A percentile compares a stretch with the other conserved stretches of the same genome.
Conservation (phyloP, 106 monocot species). For the Platanthera guangdongensis region DNA sequence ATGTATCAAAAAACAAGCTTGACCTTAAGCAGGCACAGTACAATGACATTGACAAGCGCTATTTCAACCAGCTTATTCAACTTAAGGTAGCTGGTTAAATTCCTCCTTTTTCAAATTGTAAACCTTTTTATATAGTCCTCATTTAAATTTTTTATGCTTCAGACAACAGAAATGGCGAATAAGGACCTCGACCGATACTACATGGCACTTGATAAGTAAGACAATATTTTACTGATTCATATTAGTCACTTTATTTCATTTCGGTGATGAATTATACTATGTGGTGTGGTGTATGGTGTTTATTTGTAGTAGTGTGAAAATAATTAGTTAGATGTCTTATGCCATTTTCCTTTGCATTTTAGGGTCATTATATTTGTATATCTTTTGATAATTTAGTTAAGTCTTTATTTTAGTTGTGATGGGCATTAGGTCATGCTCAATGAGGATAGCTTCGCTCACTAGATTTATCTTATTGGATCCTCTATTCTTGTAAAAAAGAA, state of each 20-base stretch:
- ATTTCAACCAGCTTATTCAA: slow-evolving; percentile 90
- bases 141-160: slow-evolving; percentile 7
- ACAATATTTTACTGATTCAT: not conserved
- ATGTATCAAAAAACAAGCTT: slow-evolving; percentile 72
- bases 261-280: not conserved
- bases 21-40: slow-evolving; percentile 94
- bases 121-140: not conserved
- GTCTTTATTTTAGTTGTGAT: too few relatives aligned
- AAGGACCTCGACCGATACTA: slow-evolving; percentile 96
- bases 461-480: too few relatives aligned
- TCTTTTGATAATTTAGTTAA: not conserved
- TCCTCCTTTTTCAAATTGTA: slow-evolving; percentile 6
- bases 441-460: too few relatives aligned
- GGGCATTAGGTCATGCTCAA: too few relatives aligned
- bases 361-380: not conserved
- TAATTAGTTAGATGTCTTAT: too few relatives aligned
- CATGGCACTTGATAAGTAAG: slow-evolving; percentile 92
- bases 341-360: not conserved
- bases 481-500: too few relatives aligned
- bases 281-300: too few relatives aligned
- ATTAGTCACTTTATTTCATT: not conserved
- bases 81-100: slow-evolving; percentile 61
- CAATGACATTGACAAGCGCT: slow-evolving; percentile 87
- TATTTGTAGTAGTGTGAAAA: too few relatives aligned
- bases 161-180: slow-evolving; percentile 99